Evolutionary conservation across 164 flowering plant species (phyloP).

Genomic region (Houttuynia cordata): DNA sequence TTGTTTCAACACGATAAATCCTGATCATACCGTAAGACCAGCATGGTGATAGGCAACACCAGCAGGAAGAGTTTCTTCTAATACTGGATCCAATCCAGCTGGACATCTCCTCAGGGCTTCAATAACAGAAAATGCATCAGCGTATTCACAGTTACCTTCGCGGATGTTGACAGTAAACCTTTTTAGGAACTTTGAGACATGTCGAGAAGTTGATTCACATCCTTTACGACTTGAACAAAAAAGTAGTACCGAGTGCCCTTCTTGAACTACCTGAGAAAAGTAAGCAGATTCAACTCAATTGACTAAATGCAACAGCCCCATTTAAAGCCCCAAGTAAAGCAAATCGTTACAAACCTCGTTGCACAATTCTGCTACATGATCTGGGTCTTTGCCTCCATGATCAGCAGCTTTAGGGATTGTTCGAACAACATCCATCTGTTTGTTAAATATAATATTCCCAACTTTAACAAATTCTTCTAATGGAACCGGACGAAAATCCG

Average conservation of each 20-base stretch:
- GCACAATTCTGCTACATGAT: constrained; percentile 82
- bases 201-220: constrained; percentile 91
- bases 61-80: constrained; percentile 79
- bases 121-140: constrained; percentile 56
- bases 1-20: too few relatives aligned
- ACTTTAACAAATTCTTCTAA: constrained; percentile 85
- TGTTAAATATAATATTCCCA: constrained; percentile 64
- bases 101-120: constrained; percentile 75
- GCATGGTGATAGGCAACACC: constrained; percentile 99
- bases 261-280: constrained; percentile 71
- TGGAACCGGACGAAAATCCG: constrained; percentile 93
- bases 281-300: neutral
- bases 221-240: constrained; percentile 97
- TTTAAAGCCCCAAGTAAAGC: neutral
- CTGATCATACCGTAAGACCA: constrained; percentile 69
- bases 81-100: constrained; percentile 74
- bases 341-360: constrained; percentile 49
- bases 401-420: constrained; percentile 57
- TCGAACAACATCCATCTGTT: constrained; percentile 58
- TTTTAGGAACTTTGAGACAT: constrained; percentile 66
- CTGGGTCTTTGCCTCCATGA: constrained; percentile 97
- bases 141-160: constrained; percentile 32
- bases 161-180: constrained; percentile 25
- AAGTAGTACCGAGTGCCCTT: constrained; percentile 84
- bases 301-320: neutral